Evolutionary conservation across 2,329 filamentous ascomycete species (phyloP), one percentile per base, ranked within the genome.

Genomic region (Cercospora sp.): DNA sequence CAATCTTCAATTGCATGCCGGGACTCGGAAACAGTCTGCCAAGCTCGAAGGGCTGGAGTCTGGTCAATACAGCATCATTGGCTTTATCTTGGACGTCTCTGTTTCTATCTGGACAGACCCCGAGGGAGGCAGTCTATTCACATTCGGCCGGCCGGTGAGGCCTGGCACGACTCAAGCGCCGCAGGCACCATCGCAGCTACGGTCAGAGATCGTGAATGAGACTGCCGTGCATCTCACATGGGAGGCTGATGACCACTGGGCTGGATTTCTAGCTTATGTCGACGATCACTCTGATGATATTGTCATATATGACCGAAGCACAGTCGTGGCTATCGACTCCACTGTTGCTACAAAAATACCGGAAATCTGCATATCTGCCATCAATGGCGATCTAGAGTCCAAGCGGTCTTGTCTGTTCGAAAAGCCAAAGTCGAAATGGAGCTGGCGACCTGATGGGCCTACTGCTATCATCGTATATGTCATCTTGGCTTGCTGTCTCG

Each of bases 31-130:
- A 6, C 61, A 48, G 2, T 64, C 61, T 13, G 65, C 61, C 26
- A 64, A 31, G 13, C 55, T 64, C 5, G 39, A 64, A 31, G 65
- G 65, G 20, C 10, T 64, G 13, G 20, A 39, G 1, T 67, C 65
- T 31, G 65, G 65, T 16, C 51, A 60, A 2, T 64, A 55, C 39
- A 64, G 61, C n/a, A 42, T 67, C n/a, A 42, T 67, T 4, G 61
- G 45, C 16, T 20, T 26, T 5, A 31, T 67, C 3, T 18, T 67
- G 18, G 55, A 60, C 6, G 30, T 67, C 0, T 31, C 39, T 16
- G 28, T 67, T n/a, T 51, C 28, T 2, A 20, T 26, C 18, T 67
- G 65, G 65, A 57, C 55, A 13, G 55, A 61, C 16, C 60, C 61
- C 12, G 61, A 59, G 16, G 57, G 62, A 28, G 42, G 61, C 9